Evolutionary conservation across 1,139 yeast species (phyloP).

Genomic region (Sugiyamaella castrensis): DNA sequence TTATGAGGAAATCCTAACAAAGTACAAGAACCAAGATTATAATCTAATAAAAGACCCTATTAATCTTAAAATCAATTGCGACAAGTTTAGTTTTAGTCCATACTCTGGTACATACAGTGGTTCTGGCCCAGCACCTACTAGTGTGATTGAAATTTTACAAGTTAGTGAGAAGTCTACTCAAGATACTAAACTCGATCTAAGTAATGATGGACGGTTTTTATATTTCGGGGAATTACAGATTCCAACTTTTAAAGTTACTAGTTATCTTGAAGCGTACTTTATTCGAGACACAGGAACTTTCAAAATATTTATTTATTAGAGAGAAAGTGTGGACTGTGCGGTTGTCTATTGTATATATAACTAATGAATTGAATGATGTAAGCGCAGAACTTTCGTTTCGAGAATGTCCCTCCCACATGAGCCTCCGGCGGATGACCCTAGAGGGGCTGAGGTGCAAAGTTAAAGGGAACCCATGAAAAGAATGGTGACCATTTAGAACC

Average conservation of each 20-base stretch:
- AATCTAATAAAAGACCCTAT: not conserved
- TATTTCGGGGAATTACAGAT: slow-evolving; percentile 10
- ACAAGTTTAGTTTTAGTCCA: not conserved
- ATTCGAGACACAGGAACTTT: slow-evolving; percentile 23
- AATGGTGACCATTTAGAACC: too few species aligned
- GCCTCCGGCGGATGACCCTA: too few species aligned
- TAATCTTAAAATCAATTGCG: not conserved
- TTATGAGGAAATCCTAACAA: too few species aligned
- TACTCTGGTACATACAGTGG: slow-evolving; percentile 26
- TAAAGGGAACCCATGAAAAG: too few species aligned
- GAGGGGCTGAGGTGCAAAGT: too few species aligned
- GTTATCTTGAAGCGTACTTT: slow-evolving; percentile 25
- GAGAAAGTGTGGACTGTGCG: too few species aligned
- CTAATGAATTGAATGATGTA: too few species aligned
- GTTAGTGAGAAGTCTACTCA: slow-evolving; percentile 11
- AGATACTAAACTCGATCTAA: not conserved
- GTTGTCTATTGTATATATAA: too few species aligned
- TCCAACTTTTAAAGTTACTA: slow-evolving; percentile 12
- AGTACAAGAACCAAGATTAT: not conserved
- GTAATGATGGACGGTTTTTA: not conserved
- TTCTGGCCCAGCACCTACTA: slow-evolving; percentile 25
- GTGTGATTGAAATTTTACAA: slow-evolving; percentile 24
- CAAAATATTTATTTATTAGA: slow-evolving; percentile 28
- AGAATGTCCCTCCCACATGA: too few species aligned
- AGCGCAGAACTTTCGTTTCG: too few species aligned